phyloP scores from a whole-genome alignment of 495 filamentous ascomycete species.

The Aspergillus sclerotiicarbonarius region DNA sequence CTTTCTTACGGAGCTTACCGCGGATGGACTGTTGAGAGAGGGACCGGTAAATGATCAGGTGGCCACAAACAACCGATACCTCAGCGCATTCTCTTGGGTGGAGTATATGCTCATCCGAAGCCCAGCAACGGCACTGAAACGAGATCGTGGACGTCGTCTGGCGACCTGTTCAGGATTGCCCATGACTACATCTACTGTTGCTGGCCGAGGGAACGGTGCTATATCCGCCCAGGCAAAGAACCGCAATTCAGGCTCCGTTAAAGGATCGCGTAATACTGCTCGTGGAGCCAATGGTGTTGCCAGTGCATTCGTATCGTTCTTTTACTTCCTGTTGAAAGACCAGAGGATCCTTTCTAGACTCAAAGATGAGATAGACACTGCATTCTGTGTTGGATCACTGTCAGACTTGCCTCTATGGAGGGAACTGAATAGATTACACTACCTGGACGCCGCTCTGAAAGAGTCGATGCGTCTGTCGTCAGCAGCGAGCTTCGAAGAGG shows the following conservation, averaged over 20 bases:
- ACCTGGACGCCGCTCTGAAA: constrained; percentile 27
- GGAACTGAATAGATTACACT: constrained; percentile 14
- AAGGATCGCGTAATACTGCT: neutral
- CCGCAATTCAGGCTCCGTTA: neutral
- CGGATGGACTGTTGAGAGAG: neutral
- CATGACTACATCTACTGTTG: neutral
- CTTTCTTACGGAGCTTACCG: constrained; percentile 3
- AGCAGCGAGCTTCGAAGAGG: constrained; percentile 16
- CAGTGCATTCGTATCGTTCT: constrained; percentile 9
- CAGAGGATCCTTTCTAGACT: constrained; percentile 8
- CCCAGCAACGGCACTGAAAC: constrained; percentile 11
- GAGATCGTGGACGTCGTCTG: constrained; percentile 3
- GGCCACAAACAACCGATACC: neutral
- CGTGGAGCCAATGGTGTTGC: neutral
- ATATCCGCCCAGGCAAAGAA: neutral
- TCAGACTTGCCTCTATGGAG: constrained; percentile 7
- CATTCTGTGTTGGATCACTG: neutral
- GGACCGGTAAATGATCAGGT: neutral
- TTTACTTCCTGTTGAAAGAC: constrained; percentile 9
- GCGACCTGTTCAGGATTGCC: neutral
- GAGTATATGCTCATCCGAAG: constrained; percentile 16
- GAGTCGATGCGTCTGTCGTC: constrained; percentile 36
- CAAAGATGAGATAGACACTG: constrained; percentile 15
- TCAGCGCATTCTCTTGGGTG: neutral
- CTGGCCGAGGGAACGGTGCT: neutral